These are phyloP conservation scores for Rhizopus sp. DNA, from an alignment of 371 early-diverging fungal genomes.

Conservation along the genomic window DNA sequence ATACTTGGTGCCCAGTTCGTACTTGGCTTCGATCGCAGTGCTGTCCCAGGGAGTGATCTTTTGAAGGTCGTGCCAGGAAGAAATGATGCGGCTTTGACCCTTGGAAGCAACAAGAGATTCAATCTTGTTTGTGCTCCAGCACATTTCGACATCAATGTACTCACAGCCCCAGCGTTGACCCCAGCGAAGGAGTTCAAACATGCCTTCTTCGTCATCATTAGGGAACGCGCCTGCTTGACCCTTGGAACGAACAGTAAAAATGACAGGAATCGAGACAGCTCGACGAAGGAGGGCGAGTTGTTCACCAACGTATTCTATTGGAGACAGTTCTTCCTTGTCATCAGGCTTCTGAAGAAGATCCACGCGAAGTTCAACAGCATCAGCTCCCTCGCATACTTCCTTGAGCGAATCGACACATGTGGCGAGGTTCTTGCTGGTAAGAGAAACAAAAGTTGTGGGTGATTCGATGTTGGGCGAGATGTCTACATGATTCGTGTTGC, in stretches of 20 bases:
- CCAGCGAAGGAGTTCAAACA: conserved; percentile 66
- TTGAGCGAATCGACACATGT: conserved; percentile 50
- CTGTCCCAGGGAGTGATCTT: conserved; percentile 69
- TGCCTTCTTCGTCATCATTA: conserved; percentile 58
- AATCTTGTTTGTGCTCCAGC: conserved; percentile 41
- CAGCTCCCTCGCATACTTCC: conserved; percentile 74
- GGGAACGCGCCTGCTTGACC: conserved; percentile 91
- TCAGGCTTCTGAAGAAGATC: conserved; percentile 74
- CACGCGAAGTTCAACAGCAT: conserved; percentile 93
- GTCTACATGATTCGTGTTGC: conserved; percentile 46
- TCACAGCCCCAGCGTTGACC: conserved; percentile 91
- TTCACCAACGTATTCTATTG: conserved; percentile 69
- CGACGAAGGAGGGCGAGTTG: conserved; percentile 83
- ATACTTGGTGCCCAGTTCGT: conserved; percentile 50
- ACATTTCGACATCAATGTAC: conserved; percentile 91
- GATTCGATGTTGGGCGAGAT: conserved; percentile 34
- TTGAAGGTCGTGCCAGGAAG: conserved; percentile 87
- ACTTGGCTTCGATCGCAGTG: conserved; percentile 58
- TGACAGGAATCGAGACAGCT: conserved; percentile 73
- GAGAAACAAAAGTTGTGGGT: conserved; percentile 84
- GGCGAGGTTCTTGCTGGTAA: conserved; percentile 80
- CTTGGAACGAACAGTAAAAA: conserved; percentile 90
- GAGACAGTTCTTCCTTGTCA: conserved; percentile 30
- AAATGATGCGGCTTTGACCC: conserved; percentile 73
- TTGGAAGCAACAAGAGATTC: conserved; percentile 51